Evolutionary conservation across 352 stramenopile genomes (phyloP).

Genomic region (Aphanomyces invadans): DNA sequence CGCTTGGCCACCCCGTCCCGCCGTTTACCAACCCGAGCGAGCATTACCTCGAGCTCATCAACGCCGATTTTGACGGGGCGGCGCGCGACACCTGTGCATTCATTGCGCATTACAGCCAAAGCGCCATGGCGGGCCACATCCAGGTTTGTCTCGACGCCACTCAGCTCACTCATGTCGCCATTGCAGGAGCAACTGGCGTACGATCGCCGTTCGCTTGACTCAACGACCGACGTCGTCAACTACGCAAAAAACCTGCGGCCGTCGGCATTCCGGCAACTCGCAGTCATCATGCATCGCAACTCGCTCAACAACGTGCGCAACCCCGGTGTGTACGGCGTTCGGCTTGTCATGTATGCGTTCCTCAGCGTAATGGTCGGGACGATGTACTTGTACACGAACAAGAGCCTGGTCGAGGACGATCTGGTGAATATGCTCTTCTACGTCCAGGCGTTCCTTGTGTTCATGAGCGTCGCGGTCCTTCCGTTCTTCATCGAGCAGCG

Average conservation of each 20-base stretch:
- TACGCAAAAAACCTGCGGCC: neutral
- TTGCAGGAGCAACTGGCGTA: neutral
- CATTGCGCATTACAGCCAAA: neutral
- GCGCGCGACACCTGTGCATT: slow-evolving; percentile 19
- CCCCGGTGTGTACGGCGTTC: slow-evolving; percentile 58
- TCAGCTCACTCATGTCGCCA: neutral
- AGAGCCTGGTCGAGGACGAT: slow-evolving; percentile 35
- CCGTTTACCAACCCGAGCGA: slow-evolving; percentile 48
- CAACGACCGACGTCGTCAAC: neutral
- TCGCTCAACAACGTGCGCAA: slow-evolving; percentile 57
- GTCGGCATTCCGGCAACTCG: slow-evolving; percentile 35
- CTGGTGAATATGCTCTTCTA: slow-evolving; percentile 66
- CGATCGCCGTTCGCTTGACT: neutral
- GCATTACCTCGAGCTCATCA: slow-evolving; percentile 41
- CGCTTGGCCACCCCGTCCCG: slow-evolving; percentile 32
- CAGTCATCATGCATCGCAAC: slow-evolving; percentile 44
- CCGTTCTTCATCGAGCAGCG: slow-evolving; percentile 81
- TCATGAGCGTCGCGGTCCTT: slow-evolving; percentile 81
- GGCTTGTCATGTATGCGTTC: slow-evolving; percentile 58
- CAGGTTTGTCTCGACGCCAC: neutral
- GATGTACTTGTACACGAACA: slow-evolving; percentile 57
- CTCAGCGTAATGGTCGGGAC: slow-evolving; percentile 62
- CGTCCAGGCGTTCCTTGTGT: slow-evolving; percentile 78
- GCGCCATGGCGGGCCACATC: neutral
- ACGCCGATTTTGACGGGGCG: slow-evolving; percentile 45